Evolutionary conservation across 2,329 filamentous ascomycete species (phyloP), one percentile per base, ranked within the genome.

Genomic region (Mariannaea sp.): DNA sequence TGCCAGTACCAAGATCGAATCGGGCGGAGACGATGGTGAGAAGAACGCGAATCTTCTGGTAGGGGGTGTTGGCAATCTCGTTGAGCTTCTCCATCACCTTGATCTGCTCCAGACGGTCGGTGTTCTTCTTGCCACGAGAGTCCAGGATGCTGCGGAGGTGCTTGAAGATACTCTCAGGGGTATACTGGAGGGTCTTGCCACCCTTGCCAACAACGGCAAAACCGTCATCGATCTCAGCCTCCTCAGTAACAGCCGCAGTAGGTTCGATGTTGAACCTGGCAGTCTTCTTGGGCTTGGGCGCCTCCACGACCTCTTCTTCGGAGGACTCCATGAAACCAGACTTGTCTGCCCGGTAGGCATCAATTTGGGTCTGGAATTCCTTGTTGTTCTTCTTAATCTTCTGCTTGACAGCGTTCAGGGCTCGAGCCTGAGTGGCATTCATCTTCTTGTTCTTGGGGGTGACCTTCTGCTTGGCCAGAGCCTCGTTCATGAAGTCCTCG

Each of bases 361-460:
- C 91, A 67, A 99, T 88, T 70, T 96, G 90, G 58, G 83, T 80
- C 69, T 90, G 85, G 77, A 93, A 93, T 61, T 97, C 93, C 78
- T 96, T 95, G 82, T 93, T 96, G 78, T 93, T 93, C 84, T 97
- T 97, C 85, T 93, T 92, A 80, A 99, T 91, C 78, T 92, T 92
- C 75, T 99, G 94, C 79, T 97, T 96, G 70, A 97, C 90, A 58
- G 92, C 91, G 74, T 97, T 99, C 69, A 99, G 84, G 68, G 92
- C 92, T 76, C 92, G 90, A 62, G 92, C 89, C 71, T 93, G 95
- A 70, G 88, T 94, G 58, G 92, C 92, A 78, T 96, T 99, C 92
- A 97, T 96, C 83, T 97, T 97, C 85, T 97, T 49, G 22, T 14
- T 19, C 36, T 39, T 97, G 59, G 88, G 86, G 2, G 90, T 89